Evolutionary conservation across 345 rosid species (phyloP).

Genomic region (Boechera retrofracta): DNA sequence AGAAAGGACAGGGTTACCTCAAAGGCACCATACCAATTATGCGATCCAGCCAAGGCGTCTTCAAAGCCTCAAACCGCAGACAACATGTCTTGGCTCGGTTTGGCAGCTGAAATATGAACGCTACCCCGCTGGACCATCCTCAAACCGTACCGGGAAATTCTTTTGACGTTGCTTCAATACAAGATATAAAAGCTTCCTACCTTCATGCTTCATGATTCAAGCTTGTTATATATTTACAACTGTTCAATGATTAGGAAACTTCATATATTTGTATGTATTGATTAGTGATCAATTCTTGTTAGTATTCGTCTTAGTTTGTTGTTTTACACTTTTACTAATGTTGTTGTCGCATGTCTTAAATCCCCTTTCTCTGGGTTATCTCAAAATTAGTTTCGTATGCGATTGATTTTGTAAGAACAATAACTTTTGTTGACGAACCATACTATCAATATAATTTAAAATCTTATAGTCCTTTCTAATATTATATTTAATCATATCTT

Average conservation of each 20-base stretch:
- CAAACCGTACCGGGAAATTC: constrained; percentile 27
- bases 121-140: constrained; percentile 22
- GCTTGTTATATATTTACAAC: constrained; percentile 18
- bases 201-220: constrained; percentile 25
- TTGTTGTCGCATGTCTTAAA: constrained; percentile 4
- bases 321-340: constrained; percentile 1
- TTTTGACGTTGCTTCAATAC: constrained; percentile 25
- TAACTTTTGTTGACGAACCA: constrained; percentile 22
- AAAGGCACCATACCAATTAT: constrained; percentile 67
- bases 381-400: constrained; percentile 25
- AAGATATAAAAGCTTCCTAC: constrained; percentile 26
- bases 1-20: constrained; percentile 81
- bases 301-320: constrained; percentile 23
- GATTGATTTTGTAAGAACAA: constrained; percentile 32
- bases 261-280: constrained; percentile 43
- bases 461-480: not conserved
- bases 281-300: constrained; percentile 34
- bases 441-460: not conserved
- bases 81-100: constrained; percentile 70
- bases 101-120: constrained; percentile 56
- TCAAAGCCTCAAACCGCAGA: constrained; percentile 51
- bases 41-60: constrained; percentile 39
- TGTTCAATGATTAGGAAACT: constrained; percentile 30
- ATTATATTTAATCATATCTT: too few relatives aligned
- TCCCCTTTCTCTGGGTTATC: constrained; percentile 16